Conservation (phyloP, 179 eudicot species). For the Camellia oleifera region DNA sequence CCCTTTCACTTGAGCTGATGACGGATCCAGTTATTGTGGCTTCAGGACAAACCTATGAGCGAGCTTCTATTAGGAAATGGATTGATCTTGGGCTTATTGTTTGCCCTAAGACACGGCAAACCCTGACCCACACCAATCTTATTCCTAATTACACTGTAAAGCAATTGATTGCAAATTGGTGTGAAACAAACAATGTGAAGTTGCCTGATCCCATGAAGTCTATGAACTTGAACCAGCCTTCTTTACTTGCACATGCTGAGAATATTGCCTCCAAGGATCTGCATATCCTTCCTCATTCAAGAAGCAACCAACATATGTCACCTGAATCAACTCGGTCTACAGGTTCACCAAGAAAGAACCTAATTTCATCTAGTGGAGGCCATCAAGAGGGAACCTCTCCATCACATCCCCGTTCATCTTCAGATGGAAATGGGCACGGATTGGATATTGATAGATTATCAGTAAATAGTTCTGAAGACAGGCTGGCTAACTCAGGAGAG, state of each 20-base stretch:
- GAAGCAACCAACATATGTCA: slow-evolving; percentile 44
- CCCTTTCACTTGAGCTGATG: slow-evolving; percentile 94
- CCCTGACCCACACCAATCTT: slow-evolving; percentile 75
- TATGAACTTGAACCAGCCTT: slow-evolving; percentile 42
- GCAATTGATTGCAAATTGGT: slow-evolving; percentile 95
- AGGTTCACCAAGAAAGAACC: slow-evolving; percentile 29
- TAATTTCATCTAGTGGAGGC: slow-evolving; percentile 22
- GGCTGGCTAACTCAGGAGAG: slow-evolving; percentile 39
- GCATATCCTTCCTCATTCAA: slow-evolving; percentile 34
- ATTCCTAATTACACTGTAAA: slow-evolving; percentile 96
- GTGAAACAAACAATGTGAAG: slow-evolving; percentile 76
- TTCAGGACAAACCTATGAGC: slow-evolving; percentile 97
- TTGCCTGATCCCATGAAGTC: slow-evolving; percentile 82
- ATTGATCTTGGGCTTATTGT: slow-evolving; percentile 91
- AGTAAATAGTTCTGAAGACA: slow-evolving; percentile 29
- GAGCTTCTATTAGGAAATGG: slow-evolving; percentile 84
- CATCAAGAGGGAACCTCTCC: slow-evolving; percentile 26
- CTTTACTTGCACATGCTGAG: slow-evolving; percentile 35
- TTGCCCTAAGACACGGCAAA: slow-evolving; percentile 96
- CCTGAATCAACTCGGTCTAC: slow-evolving; percentile 44
- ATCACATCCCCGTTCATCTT: slow-evolving; percentile 42
- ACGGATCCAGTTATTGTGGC: slow-evolving; percentile 95
- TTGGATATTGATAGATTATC: slow-evolving; percentile 22
- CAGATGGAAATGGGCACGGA: slow-evolving; percentile 35
- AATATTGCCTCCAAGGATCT: slow-evolving; percentile 34